Base-by-base conservation (phyloP, 2,329 filamentous ascomycete species). In the Penicillium sp. region DNA sequence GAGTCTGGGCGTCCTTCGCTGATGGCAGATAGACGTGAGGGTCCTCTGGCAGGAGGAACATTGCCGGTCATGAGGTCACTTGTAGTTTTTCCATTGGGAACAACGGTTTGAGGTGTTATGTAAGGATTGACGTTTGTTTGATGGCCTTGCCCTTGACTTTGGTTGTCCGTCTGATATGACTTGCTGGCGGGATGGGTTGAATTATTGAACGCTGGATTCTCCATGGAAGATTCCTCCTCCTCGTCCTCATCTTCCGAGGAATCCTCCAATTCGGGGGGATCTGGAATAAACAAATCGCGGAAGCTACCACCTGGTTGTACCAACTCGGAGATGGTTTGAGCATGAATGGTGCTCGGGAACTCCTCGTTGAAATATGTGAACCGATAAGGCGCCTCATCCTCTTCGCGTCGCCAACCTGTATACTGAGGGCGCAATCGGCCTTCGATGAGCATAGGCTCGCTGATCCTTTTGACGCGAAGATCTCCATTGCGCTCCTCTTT, bases 341-440 rank as follows among this genome's bases (percentile, higher is more conserved):
- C 94, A 74, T 99, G 94, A 60, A 99, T 95, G 0, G 94, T 99
- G 73, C 90, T 95, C 68, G 91, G 89, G 55, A 97, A 91, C 61
- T 96, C 91, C 71, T 97, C 94, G 73, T 97, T 97, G 81, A 99
- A 99, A 74, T 99, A 99, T 0, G 94, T 97, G 73, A 97, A 99
- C 27, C 94, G 85, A 72, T 95, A 97, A 0, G 94, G 94, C 0
- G 88, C 86, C 63, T 97, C 93, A 59, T 96, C 92, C 62, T 94
- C 90, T 52, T 90, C 87, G 39, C 89, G 85, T 72, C 91, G 93
- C 93, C 93, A 99, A 15, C 84, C 84, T 65, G 84, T 84, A 61
- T 89, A 87, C 39, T 90, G 86, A 13, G 92, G 92, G 5, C 94
- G 87, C 44, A 99, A 78, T 53, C 94, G 85, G 0, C 94, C 94